These are phyloP conservation scores for Fusarium newnesense DNA, from an alignment of 2,329 filamentous ascomycete genomes.

Conservation along the genomic window DNA sequence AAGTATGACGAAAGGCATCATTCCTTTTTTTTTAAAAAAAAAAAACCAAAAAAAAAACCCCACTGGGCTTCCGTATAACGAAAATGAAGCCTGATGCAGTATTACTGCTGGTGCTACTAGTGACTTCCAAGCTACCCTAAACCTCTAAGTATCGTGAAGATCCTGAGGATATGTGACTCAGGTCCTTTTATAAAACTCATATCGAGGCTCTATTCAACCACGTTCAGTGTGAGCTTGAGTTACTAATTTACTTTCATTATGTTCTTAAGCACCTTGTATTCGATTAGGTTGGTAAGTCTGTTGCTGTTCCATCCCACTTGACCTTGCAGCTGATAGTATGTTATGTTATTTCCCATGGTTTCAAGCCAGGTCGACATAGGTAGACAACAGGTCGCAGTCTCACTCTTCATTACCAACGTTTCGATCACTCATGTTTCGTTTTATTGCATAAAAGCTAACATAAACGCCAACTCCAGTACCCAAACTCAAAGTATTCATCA, in stretches of 20 bases:
- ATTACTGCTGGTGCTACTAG: neutral
- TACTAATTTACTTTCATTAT: neutral
- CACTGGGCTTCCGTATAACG: too few relatives aligned
- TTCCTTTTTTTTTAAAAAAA: too few relatives aligned
- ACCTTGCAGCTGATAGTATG: neutral
- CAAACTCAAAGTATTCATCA: conserved; percentile 27
- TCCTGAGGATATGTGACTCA: neutral
- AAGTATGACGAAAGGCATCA: neutral
- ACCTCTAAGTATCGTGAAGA: neutral
- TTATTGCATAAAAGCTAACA: neutral
- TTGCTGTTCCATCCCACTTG: neutral
- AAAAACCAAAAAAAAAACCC: neutral
- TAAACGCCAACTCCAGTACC: conserved; percentile 36
- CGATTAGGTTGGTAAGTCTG: neutral
- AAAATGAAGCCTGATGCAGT: neutral
- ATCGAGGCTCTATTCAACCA: neutral
- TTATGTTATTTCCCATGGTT: neutral
- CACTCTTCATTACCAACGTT: neutral
- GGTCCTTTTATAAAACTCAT: neutral
- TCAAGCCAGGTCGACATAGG: neutral
- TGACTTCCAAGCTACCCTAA: neutral
- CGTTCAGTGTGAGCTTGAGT: neutral
- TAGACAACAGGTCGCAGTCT: neutral
- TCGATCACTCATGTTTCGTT: neutral
- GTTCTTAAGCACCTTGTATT: neutral